A percentile compares a stretch with the other conserved stretches of the same genome.
These are phyloP conservation scores for Diospyros lotus DNA, from an alignment of 148 eudicot species.

Conservation along the genomic window DNA sequence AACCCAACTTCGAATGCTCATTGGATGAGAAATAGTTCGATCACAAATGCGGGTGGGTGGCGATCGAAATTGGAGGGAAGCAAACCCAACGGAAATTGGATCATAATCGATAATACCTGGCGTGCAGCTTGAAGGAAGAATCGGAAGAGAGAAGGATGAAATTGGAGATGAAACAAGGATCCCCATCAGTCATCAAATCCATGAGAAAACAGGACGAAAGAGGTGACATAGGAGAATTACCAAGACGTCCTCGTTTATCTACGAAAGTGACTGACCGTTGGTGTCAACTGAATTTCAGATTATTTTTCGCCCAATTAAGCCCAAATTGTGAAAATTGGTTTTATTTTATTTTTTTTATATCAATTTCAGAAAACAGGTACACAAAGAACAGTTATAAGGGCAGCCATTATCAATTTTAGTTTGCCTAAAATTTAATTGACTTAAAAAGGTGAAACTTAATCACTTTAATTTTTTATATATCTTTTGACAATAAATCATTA, in stretches of 20 bases:
- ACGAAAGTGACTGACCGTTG: slow-evolving; percentile 34
- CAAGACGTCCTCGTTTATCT: slow-evolving; percentile 14
- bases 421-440: too few species aligned
- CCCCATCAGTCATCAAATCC: slow-evolving; percentile 1
- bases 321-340: background rate
- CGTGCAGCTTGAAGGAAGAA: slow-evolving; percentile 22
- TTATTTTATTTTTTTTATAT: too few species aligned
- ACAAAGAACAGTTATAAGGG: too few species aligned
- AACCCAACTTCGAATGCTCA: background rate
- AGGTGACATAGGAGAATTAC: slow-evolving; percentile 10
- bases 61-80: background rate
- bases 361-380: too few species aligned
- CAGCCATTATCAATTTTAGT: too few species aligned
- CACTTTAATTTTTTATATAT: too few species aligned
- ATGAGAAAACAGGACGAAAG: slow-evolving; percentile 3
- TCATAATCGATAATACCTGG: slow-evolving; percentile 25
- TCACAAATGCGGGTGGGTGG: background rate
- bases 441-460: too few species aligned
- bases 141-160: slow-evolving; percentile 11
- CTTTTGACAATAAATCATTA: too few species aligned
- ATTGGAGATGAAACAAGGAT: slow-evolving; percentile 9
- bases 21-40: background rate
- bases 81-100: background rate
- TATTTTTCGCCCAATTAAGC: background rate
- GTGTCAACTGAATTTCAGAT: slow-evolving; percentile 22